Evolutionary conservation across 148 eudicot genomes (phyloP).

Genomic region (Camellia lanceoleosa): DNA sequence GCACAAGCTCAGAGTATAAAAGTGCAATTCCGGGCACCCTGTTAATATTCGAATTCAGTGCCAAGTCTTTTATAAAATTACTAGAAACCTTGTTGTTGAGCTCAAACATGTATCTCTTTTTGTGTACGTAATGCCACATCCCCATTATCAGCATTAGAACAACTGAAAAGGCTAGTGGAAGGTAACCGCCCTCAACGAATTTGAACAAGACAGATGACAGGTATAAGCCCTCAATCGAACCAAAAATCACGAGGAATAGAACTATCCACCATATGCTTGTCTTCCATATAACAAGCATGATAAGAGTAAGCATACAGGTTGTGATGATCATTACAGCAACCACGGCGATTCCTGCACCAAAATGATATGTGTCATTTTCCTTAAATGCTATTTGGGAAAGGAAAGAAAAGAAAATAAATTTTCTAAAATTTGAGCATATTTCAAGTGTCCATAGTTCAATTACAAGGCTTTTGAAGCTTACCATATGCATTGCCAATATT

Average conservation of each 20-base stretch:
- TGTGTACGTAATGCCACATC: constrained; percentile 45
- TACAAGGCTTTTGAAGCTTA: constrained; percentile 14
- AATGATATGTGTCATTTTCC: too few species aligned
- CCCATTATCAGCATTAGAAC: constrained; percentile 42
- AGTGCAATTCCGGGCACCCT: constrained; percentile 55
- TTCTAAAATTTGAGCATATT: background rate
- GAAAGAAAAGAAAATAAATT: background rate
- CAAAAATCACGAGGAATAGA: constrained; percentile 32
- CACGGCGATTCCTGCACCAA: constrained; percentile 20
- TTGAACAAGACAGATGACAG: constrained; percentile 39
- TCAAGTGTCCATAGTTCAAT: background rate
- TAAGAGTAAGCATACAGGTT: constrained; percentile 41
- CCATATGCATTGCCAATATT: constrained; percentile 80
- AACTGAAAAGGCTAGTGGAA: constrained; percentile 34
- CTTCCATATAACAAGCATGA: constrained; percentile 57
- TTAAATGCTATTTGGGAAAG: background rate
- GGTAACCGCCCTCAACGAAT: constrained; percentile 47
- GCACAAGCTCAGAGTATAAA: constrained; percentile 51
- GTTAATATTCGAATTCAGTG: constrained; percentile 24
- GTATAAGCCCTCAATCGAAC: constrained; percentile 32
- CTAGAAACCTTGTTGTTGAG: constrained; percentile 48
- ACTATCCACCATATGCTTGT: constrained; percentile 33
- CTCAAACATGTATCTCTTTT: constrained; percentile 40
- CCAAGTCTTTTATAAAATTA: constrained; percentile 33
- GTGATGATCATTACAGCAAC: constrained; percentile 49